A percentile compares a stretch with the other conserved stretches of the same genome.
phyloP scores from a whole-genome alignment of 208 protist species.

The Naegleria lovaniensis region DNA sequence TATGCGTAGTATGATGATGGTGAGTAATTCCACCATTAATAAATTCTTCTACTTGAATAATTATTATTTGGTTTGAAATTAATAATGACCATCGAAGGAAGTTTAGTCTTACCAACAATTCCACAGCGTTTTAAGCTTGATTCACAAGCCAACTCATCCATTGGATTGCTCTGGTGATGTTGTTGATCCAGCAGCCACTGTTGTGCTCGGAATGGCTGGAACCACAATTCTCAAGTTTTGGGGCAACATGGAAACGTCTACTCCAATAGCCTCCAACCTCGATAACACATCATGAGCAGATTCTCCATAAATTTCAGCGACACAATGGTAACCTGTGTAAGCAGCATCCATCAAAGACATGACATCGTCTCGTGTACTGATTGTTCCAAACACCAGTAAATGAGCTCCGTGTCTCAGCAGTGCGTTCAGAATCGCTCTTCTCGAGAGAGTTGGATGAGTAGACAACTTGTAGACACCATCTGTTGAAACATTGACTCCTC shows the following conservation, averaged over 20 bases:
- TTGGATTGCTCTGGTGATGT: too few species aligned
- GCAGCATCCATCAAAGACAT: slow-evolving; percentile 27
- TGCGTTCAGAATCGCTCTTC: slow-evolving; percentile 26
- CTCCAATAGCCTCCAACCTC: slow-evolving; percentile 30
- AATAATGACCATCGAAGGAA: too few species aligned
- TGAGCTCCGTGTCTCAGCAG: slow-evolving; percentile 29
- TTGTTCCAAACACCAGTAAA: slow-evolving; percentile 24
- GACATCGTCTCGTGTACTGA: slow-evolving; percentile 30
- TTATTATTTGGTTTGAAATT: too few species aligned
- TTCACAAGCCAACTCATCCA: too few species aligned
- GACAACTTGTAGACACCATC: slow-evolving; percentile 24
- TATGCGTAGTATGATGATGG: too few species aligned
- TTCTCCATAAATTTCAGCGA: slow-evolving; percentile 33
- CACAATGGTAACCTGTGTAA: slow-evolving; percentile 34
- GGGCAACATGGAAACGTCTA: slow-evolving; percentile 14
- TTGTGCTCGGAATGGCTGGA: not conserved
- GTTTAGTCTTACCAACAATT: too few species aligned
- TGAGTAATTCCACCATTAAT: too few species aligned
- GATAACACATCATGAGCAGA: slow-evolving; percentile 23
- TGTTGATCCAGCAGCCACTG: too few species aligned
- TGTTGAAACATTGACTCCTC: slow-evolving; percentile 3
- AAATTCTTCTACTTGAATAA: too few species aligned
- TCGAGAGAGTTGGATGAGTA: slow-evolving; percentile 26
- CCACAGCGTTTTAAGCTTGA: too few species aligned
- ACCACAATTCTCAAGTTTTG: slow-evolving; percentile 27